Conservation (phyloP, 1,284 basidiomycete species). For the Ganoderma resinaceum region DNA sequence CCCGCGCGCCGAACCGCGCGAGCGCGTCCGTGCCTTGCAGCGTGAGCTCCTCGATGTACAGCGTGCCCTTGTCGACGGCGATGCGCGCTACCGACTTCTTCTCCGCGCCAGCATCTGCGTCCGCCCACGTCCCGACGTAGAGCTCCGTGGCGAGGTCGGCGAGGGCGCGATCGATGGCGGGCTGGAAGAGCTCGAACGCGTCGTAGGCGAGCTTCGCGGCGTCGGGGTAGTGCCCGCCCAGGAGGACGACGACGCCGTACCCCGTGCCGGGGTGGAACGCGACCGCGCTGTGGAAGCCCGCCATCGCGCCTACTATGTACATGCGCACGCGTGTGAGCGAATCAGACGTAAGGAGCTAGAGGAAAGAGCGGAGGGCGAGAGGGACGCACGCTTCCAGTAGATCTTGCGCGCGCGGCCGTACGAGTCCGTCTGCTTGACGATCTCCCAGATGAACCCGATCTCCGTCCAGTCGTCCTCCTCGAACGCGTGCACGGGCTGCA, state of each 20-base stretch:
- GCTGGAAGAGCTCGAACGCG: constrained; percentile 47
- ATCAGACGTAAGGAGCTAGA: constrained; percentile 2
- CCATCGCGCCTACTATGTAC: constrained; percentile 50
- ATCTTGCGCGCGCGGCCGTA: constrained; percentile 47
- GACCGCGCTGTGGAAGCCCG: constrained; percentile 52
- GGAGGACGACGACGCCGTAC: constrained; percentile 54
- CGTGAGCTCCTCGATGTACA: constrained; percentile 42
- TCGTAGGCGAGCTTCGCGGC: constrained; percentile 46
- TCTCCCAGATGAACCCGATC: constrained; percentile 58
- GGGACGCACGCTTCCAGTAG: constrained; percentile 39
- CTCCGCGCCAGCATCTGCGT: constrained; percentile 15
- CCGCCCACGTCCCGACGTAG: constrained; percentile 47
- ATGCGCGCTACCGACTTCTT: constrained; percentile 36
- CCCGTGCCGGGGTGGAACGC: constrained; percentile 51
- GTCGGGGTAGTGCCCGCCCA: constrained; percentile 49
- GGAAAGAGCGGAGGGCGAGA: not conserved
- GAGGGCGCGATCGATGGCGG: constrained; percentile 46
- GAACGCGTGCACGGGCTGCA: constrained; percentile 46
- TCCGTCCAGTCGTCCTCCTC: constrained; percentile 48
- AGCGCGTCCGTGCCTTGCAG: constrained; percentile 45
- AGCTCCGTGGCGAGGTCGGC: constrained; percentile 38
- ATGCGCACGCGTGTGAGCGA: constrained; percentile 1
- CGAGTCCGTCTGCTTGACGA: constrained; percentile 43
- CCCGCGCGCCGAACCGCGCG: constrained; percentile 33
- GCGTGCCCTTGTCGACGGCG: constrained; percentile 40